Evolutionary conservation across 371 early-diverging fungal genomes (phyloP).

Genomic region (Conidiobolus incongruus): DNA sequence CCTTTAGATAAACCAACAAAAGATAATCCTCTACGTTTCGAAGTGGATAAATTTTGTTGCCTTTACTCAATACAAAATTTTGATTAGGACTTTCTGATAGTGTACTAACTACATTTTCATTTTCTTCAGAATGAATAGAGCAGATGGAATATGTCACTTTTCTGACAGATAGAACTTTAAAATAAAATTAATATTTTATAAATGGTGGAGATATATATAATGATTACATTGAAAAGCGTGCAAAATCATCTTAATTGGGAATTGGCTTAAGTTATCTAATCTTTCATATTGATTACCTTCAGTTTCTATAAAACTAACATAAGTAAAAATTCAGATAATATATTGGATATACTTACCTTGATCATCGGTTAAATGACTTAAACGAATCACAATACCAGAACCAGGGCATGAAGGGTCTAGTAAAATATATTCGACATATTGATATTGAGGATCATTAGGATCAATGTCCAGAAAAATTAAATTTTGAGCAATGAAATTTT

Average conservation of each 20-base stretch:
- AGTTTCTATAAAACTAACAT: too few relatives aligned
- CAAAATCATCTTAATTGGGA: constrained; percentile 36
- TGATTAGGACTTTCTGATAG: constrained; percentile 19
- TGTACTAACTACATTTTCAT: constrained; percentile 77
- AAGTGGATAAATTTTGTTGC: constrained; percentile 35
- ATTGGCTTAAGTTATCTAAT: constrained; percentile 38
- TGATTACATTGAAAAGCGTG: constrained; percentile 47
- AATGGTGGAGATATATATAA: neutral
- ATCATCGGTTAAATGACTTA: constrained; percentile 62
- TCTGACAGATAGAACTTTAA: constrained; percentile 42
- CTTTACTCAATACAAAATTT: constrained; percentile 38
- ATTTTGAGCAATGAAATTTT: too few relatives aligned
- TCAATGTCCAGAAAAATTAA: constrained; percentile 46
- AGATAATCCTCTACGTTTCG: constrained; percentile 44
- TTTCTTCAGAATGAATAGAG: constrained; percentile 83
- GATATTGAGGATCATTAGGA: constrained; percentile 28
- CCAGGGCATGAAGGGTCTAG: constrained; percentile 98
- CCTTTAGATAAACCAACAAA: constrained; percentile 13
- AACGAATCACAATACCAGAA: constrained; percentile 76
- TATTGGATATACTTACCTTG: too few relatives aligned
- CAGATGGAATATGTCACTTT: constrained; percentile 90
- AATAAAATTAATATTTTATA: neutral
- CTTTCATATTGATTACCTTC: too few relatives aligned
- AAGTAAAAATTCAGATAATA: too few relatives aligned
- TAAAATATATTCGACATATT: constrained; percentile 68